A percentile compares a stretch with the other conserved stretches of the same genome.
phyloP scores from a whole-genome alignment of 805 yeast genomes.

The Ogataea henricii region DNA sequence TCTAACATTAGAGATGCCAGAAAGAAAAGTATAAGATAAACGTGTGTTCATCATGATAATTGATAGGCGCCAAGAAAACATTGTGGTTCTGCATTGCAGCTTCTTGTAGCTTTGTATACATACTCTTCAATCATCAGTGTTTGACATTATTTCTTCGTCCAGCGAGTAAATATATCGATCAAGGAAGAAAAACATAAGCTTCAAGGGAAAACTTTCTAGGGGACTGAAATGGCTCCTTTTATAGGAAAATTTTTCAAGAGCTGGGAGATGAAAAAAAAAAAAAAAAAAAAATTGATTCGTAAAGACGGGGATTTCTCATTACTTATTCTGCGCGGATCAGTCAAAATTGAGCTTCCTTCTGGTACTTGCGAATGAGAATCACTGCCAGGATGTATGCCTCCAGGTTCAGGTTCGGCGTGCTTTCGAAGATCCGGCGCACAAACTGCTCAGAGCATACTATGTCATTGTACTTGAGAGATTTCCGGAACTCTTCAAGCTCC shows the following conservation, averaged over 20 bases:
- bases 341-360: slow-evolving; percentile 13
- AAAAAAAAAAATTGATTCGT: slow-evolving; percentile 1
- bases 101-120: slow-evolving; percentile 1
- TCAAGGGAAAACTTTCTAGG: neutral
- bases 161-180: neutral
- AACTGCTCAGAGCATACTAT: slow-evolving; percentile 27
- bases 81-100: neutral
- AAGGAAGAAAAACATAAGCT: neutral
- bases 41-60: slow-evolving; percentile 28
- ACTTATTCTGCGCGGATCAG: slow-evolving; percentile 8
- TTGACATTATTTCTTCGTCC: slow-evolving; percentile 1
- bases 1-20: slow-evolving; percentile 95
- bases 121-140: slow-evolving; percentile 1
- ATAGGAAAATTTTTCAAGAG: slow-evolving; percentile 9
- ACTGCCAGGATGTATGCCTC: slow-evolving; percentile 34
- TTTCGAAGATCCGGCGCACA: slow-evolving; percentile 23
- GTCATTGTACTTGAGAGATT: slow-evolving; percentile 27
- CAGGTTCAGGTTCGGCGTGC: slow-evolving; percentile 24
- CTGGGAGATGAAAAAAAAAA: no score
- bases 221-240: neutral
- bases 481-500: slow-evolving; percentile 31
- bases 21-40: slow-evolving; percentile 50
- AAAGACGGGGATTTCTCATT: slow-evolving; percentile 5
- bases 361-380: slow-evolving; percentile 27
- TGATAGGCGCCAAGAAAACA: neutral